Conservation (phyloP, 2,329 filamentous ascomycete species). For the Dryadomyces quercus-mongolicae region DNA sequence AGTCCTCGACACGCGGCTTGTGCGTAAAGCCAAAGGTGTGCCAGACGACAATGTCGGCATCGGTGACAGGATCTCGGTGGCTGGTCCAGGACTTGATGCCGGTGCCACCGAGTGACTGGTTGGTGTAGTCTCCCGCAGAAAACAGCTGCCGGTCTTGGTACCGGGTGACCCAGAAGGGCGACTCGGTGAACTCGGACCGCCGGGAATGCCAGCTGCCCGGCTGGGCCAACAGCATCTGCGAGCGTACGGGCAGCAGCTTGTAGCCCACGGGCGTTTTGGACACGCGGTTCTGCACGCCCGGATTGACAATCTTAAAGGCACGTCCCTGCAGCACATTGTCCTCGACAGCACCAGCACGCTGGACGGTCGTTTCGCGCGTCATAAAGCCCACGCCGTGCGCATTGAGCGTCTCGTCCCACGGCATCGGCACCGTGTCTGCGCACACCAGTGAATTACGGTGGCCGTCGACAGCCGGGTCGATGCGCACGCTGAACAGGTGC, state of each 20-base stretch:
- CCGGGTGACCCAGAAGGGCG: constrained; percentile 32
- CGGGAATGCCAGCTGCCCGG: constrained; percentile 24
- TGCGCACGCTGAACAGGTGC: constrained; percentile 52
- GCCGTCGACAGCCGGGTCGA: constrained; percentile 53
- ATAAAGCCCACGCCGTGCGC: constrained; percentile 34
- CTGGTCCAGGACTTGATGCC: constrained; percentile 13
- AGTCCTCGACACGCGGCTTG: constrained; percentile 52
- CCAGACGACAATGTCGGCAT: constrained; percentile 33
- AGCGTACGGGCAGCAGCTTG: constrained; percentile 31
- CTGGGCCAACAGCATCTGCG: constrained; percentile 29
- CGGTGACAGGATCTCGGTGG: constrained; percentile 2
- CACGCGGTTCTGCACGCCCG: constrained; percentile 25
- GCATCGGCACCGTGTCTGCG: constrained; percentile 27
- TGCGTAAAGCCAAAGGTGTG: constrained; percentile 49
- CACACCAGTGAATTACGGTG: constrained; percentile 37
- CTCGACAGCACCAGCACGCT: constrained; percentile 29
- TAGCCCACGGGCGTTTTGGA: constrained; percentile 31
- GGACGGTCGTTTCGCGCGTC: constrained; percentile 24
- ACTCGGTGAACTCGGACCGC: constrained; percentile 27
- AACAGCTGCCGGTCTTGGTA: constrained; percentile 29
- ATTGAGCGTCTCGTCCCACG: constrained; percentile 25
- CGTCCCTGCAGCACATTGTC: constrained; percentile 37
- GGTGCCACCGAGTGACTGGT: constrained; percentile 26
- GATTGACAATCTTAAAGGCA: constrained; percentile 35
- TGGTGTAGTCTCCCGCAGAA: constrained; percentile 28